These are phyloP conservation scores for Fusarium paranaense DNA, from an alignment of 2,329 filamentous ascomycete species.

Conservation along the genomic window DNA sequence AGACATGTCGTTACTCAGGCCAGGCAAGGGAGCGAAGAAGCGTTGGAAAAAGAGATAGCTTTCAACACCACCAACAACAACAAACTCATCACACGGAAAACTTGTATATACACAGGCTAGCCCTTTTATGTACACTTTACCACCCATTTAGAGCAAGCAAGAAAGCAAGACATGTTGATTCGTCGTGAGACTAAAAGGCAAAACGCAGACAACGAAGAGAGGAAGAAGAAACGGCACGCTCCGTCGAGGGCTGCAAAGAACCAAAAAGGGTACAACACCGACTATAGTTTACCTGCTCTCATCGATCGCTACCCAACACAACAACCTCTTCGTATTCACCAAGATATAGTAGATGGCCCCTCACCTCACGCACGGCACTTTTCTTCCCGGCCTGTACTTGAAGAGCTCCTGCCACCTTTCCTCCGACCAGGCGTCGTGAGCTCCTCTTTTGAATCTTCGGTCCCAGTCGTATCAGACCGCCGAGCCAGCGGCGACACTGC, in stretches of 20 bases:
- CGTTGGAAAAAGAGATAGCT: background rate
- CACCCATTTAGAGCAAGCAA: background rate
- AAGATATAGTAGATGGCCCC: background rate
- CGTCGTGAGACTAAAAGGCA: conserved; percentile 8
- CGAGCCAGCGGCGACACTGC: conserved; percentile 7
- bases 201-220: conserved; percentile 21
- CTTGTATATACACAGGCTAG: conserved; percentile 27
- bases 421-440: background rate
- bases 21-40: background rate
- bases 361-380: conserved; percentile 1
- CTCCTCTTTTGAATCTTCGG: conserved; percentile 26
- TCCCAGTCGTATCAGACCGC: conserved; percentile 27
- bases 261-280: conserved; percentile 5
- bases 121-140: conserved; percentile 20
- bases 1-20: background rate
- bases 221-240: conserved; percentile 35
- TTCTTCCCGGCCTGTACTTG: background rate
- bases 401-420: conserved; percentile 13
- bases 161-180: background rate
- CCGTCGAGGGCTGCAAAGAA: conserved; percentile 22
- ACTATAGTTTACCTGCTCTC: background rate
- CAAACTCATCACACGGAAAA: conserved; percentile 1
- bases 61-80: background rate
- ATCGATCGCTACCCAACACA: conserved; percentile 1
- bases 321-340: background rate